Conservation (phyloP, 1,284 basidiomycete species). For the Ustilago vetiveriae region DNA sequence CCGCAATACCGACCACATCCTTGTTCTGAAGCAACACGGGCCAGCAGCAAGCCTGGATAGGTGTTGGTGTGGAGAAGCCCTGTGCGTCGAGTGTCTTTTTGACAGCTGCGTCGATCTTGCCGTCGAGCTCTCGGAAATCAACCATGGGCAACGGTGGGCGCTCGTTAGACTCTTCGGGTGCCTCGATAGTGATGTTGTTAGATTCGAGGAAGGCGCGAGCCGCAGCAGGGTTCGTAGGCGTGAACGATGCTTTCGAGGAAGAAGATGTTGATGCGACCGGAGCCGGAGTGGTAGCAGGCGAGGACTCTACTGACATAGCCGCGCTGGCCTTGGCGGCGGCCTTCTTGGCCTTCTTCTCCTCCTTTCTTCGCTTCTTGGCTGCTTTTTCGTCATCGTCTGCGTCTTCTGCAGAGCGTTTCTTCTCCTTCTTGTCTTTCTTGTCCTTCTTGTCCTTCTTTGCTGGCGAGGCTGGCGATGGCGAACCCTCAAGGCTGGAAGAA, state of each 20-base stretch:
- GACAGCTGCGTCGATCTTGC: constrained; percentile 74
- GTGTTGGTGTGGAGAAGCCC: constrained; percentile 86
- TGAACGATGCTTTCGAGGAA: constrained; percentile 55
- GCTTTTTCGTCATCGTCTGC: constrained; percentile 53
- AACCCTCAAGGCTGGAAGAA: constrained; percentile 14
- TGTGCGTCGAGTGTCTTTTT: constrained; percentile 72
- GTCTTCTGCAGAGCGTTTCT: constrained; percentile 54
- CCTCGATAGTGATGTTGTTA: constrained; percentile 66
- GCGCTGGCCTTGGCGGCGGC: constrained; percentile 38
- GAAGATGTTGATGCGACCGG: constrained; percentile 36
- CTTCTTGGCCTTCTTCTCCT: constrained; percentile 57
- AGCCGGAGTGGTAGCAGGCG: constrained; percentile 47
- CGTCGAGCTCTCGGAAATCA: constrained; percentile 78
- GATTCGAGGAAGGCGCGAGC: constrained; percentile 59
- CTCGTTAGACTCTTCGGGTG: constrained; percentile 68
- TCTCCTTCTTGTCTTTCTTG: constrained; percentile 64
- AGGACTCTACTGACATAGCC: constrained; percentile 27
- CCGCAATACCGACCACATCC: constrained; percentile 95
- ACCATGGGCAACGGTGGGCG: constrained; percentile 73
- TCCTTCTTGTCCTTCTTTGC: constrained; percentile 46
- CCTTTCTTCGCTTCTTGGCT: constrained; percentile 67
- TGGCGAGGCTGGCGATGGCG: constrained; percentile 32
- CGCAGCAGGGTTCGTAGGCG: constrained; percentile 55
- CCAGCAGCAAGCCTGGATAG: constrained; percentile 96
- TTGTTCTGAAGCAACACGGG: constrained; percentile 82